Evolutionary conservation across 1,284 basidiomycete genomes (phyloP), one percentile per base, ranked within the genome.

Genomic region (Apiotrichum akiyoshidainum): DNA sequence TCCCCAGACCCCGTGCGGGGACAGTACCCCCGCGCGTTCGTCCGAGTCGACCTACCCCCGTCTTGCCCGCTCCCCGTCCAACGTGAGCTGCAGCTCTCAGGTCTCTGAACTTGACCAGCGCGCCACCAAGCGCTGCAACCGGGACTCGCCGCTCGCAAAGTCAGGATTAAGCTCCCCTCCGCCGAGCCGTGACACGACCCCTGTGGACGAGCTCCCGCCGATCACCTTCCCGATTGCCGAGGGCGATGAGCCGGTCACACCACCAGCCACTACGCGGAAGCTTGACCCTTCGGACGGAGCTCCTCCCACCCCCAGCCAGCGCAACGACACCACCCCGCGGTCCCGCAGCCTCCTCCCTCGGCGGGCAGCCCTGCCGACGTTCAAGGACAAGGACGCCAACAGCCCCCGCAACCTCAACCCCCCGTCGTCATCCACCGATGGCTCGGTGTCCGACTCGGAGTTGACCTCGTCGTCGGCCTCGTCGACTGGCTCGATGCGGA

Each of bases 101-200:
- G 50, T 55, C 31, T 65, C 59, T 5, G 63, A 65, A 40, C 52
- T 65, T 14, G 63, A 65, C 31, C 57, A 57, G 53, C 59, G 63
- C 0, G 58, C 57, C 5, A 57, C 63, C 19, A 65, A 65, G 47
- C 57, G 63, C 10, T 54, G 63, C 10, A 56, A 54, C 13, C 52
- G 54, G 2, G 59, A 60, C 26, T 41, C 57, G 14, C 54, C 57
- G 8, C 56, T 55, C 12, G 13, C 57, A 26, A 59, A 61, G 50
- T 61, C 60, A 1, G 65, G 67, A 2, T 45, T 64, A 6, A 65
- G 60, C 44, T 67, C 65, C 16, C 67, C 67, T 1, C 67, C 67
- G 1, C 64, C 64, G 1, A 65, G 61, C 39, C 62, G 67, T 11
- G 65, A 67, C 26, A 31, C 53, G 1, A 60, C 65, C 3, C 67